Conservation (phyloP, 2,329 filamentous ascomycete genomes). For the Reticulascus tulasneorum region DNA sequence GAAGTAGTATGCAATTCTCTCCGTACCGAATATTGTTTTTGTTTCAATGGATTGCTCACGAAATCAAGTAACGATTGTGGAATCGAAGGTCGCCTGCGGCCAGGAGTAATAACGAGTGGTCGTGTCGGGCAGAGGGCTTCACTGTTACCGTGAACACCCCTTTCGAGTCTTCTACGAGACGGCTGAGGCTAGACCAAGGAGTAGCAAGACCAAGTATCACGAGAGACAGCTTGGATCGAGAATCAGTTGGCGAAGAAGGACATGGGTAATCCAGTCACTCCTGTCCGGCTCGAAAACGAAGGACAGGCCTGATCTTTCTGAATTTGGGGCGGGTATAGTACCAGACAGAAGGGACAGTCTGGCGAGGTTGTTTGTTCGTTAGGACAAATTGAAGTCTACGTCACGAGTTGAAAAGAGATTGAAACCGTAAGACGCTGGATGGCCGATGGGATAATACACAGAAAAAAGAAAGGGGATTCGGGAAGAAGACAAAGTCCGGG, state of each 20-base stretch:
- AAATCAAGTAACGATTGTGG: constrained; percentile 30
- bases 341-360: too few relatives aligned
- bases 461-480: too few relatives aligned
- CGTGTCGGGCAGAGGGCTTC: constrained; percentile 31
- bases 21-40: constrained; percentile 11
- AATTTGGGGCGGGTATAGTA: too few relatives aligned
- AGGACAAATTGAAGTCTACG: too few relatives aligned
- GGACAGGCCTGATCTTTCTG: constrained; percentile 9
- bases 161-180: constrained; percentile 17
- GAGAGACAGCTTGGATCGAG: constrained; percentile 26
- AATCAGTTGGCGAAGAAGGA: constrained; percentile 23
- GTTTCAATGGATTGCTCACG: constrained; percentile 13
- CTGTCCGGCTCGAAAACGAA: constrained; percentile 8
- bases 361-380: too few relatives aligned
- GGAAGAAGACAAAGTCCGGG: too few relatives aligned
- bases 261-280: constrained; percentile 22
- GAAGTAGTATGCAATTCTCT: constrained; percentile 3
- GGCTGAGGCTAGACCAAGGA: constrained; percentile 13
- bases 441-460: too few relatives aligned
- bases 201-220: constrained; percentile 25
- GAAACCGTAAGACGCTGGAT: too few relatives aligned
- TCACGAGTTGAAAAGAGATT: too few relatives aligned
- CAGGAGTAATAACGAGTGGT: constrained; percentile 37
- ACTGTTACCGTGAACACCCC: constrained; percentile 47
- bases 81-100: constrained; percentile 56